phyloP scores from a whole-genome alignment of 352 stramenopile species.

The Phytophthora fragariaefolia region DNA sequence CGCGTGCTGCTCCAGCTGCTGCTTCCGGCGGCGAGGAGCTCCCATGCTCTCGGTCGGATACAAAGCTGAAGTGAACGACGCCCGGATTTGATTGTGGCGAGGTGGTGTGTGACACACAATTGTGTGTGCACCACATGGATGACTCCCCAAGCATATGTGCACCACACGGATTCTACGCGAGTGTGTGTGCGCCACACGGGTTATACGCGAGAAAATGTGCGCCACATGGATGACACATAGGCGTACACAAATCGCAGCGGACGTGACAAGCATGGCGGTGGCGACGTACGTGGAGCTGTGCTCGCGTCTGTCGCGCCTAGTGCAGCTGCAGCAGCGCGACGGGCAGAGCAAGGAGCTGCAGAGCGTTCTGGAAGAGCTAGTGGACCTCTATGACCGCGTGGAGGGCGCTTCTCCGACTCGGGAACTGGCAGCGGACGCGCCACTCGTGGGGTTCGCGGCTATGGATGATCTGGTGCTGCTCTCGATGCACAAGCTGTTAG shows the following conservation, averaged over 20 bases:
- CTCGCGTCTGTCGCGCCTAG: constrained; percentile 67
- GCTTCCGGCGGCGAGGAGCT: constrained; percentile 27
- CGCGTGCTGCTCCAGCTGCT: constrained; percentile 54
- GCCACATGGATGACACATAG: neutral
- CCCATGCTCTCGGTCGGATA: constrained; percentile 24
- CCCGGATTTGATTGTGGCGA: neutral
- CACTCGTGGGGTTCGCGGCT: constrained; percentile 30
- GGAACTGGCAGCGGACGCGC: constrained; percentile 3
- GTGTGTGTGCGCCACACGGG: too few relatives aligned
- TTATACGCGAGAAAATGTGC: too few relatives aligned
- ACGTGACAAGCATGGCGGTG: constrained; percentile 38
- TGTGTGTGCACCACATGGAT: neutral
- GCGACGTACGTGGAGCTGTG: constrained; percentile 65
- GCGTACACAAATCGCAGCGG: neutral
- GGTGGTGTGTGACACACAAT: neutral
- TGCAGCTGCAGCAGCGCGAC: constrained; percentile 42
- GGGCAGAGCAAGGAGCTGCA: constrained; percentile 24
- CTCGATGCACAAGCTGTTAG: constrained; percentile 66
- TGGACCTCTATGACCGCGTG: constrained; percentile 39
- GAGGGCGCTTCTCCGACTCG: neutral
- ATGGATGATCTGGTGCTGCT: constrained; percentile 77
- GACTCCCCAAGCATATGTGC: too few relatives aligned
- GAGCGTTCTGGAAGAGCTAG: constrained; percentile 36
- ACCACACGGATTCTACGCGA: too few relatives aligned
- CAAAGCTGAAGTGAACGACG: constrained; percentile 11